Evolutionary conservation across 306 rosid species (phyloP).

Genomic region (Rosa persica): DNA sequence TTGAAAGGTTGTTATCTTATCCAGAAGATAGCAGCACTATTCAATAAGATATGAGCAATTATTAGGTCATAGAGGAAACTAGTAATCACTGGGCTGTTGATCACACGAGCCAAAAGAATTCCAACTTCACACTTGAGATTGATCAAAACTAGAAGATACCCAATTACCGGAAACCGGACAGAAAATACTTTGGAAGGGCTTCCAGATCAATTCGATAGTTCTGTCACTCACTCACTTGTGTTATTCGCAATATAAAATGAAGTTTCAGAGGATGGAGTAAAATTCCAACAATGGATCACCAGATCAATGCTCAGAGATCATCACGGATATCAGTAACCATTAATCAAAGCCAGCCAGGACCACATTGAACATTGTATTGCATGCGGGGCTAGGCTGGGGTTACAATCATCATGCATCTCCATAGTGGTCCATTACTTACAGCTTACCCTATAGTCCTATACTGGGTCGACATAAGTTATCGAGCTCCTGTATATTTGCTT

Average conservation of each 20-base stretch:
- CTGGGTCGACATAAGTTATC: neutral
- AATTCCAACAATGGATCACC: neutral
- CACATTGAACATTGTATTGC: neutral
- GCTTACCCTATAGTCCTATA: neutral
- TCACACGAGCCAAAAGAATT: neutral
- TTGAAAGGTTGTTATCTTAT: no score
- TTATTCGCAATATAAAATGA: neutral
- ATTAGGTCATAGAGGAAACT: no score
- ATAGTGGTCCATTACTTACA: neutral
- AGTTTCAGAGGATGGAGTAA: neutral
- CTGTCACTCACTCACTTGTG: neutral
- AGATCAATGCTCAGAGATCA: neutral
- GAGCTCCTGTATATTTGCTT: neutral
- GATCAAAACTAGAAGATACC: neutral
- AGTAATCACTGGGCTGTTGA: neutral
- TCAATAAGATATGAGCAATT: no score
- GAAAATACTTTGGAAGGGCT: neutral
- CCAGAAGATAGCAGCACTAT: no score
- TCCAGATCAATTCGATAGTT: neutral
- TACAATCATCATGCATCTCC: neutral
- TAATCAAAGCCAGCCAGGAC: neutral
- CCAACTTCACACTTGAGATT: neutral
- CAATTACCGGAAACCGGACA: neutral
- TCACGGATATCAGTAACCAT: neutral
- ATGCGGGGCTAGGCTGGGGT: neutral